A percentile compares a stretch with the other conserved stretches of the same genome.
Conservation (phyloP, 83 land plant species). For the Diphasiastrum complanatum region DNA sequence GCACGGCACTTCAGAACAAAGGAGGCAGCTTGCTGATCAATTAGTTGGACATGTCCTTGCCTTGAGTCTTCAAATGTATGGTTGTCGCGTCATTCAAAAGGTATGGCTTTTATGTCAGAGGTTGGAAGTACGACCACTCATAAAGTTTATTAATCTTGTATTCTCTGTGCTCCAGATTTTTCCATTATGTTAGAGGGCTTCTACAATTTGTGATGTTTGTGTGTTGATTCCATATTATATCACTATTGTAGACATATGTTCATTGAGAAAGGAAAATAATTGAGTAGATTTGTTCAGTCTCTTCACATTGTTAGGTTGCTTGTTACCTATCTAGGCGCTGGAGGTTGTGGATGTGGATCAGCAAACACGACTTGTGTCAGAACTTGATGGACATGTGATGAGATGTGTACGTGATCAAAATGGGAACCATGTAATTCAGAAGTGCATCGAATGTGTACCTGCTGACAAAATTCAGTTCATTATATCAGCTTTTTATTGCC, state of each 20-base stretch:
- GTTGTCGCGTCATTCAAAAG: slow-evolving; percentile 9
- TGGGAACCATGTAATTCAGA: slow-evolving; percentile 16
- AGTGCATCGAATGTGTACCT: slow-evolving; percentile 16
- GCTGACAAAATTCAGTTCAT: slow-evolving; percentile 2
- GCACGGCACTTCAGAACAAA: neutral
- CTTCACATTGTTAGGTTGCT: neutral
- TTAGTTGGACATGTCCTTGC: neutral
- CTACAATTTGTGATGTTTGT: no score
- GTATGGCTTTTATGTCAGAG: no score
- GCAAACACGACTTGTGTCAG: slow-evolving; percentile 4
- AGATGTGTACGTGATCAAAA: slow-evolving; percentile 9
- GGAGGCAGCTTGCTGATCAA: neutral
- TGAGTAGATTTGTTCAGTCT: no score
- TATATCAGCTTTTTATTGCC: slow-evolving; percentile 8
- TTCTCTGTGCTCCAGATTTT: no score
- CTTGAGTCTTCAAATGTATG: slow-evolving; percentile 5
- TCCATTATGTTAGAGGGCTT: no score
- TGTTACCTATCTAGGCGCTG: neutral
- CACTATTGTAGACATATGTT: no score
- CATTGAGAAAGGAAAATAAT: no score
- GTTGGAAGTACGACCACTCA: no score
- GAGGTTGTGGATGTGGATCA: slow-evolving; percentile 10
- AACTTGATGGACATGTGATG: slow-evolving; percentile 17
- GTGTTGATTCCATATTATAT: no score
- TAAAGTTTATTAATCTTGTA: no score